A percentile compares a stretch with the other conserved stretches of the same genome.
Conservation (phyloP, 495 filamentous ascomycete genomes). For the Tuber borchii region DNA sequence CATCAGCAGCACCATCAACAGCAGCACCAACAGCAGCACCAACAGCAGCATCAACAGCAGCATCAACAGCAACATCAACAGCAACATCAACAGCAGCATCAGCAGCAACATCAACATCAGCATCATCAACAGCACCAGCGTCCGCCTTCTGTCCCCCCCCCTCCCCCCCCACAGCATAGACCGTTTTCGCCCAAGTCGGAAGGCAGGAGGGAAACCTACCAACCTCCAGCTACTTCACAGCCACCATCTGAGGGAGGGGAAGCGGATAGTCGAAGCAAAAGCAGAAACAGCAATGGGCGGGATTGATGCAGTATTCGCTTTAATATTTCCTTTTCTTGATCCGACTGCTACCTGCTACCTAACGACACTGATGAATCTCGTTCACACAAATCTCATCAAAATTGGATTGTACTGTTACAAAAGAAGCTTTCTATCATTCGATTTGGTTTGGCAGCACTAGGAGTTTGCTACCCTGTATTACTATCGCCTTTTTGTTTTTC, state of each 20-base stretch:
- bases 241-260: constrained; percentile 34
- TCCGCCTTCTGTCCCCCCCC: constrained; percentile 37
- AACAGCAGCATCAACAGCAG: constrained; percentile 15
- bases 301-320: constrained; percentile 9
- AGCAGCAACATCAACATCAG: constrained; percentile 27
- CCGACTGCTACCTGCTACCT: constrained; percentile 8
- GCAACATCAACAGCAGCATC: constrained; percentile 16
- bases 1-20: constrained; percentile 29
- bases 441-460: constrained; percentile 28
- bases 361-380: constrained; percentile 16
- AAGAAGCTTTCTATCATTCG: constrained; percentile 10
- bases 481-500: constrained; percentile 13
- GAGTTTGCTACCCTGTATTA: constrained; percentile 39
- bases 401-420: constrained; percentile 29
- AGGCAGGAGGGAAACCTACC: constrained; percentile 28
- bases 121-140: constrained; percentile 37
- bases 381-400: constrained; percentile 10
- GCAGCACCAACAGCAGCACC: constrained; percentile 23
- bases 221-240: constrained; percentile 23
- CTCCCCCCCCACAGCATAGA: constrained; percentile 26
- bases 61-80: constrained; percentile 38
- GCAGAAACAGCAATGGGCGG: constrained; percentile 30
- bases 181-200: constrained; percentile 41
- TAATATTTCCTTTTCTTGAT: constrained; percentile 7
- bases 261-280: constrained; percentile 28